Evolutionary conservation across 208 protist species (phyloP), one percentile per base, ranked within the genome.

Genomic region (Crithidia bombi): DNA sequence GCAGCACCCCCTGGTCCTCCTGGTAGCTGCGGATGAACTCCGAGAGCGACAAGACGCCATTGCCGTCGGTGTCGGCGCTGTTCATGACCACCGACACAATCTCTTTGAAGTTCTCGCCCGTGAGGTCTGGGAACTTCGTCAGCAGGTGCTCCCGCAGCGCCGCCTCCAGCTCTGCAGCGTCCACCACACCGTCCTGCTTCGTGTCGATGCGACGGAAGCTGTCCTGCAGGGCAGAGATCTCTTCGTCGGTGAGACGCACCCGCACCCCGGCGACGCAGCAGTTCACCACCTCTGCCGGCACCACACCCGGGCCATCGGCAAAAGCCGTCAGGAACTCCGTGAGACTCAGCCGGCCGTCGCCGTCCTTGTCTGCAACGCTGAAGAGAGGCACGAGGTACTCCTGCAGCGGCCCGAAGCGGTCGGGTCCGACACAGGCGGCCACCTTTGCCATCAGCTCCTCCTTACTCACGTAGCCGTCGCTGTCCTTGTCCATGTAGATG

Each of bases 21-120:
- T 95, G 90, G 76, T 85, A 95, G 59, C 83, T 90, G 43, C 90
- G 90, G 57, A 95, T 93, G 57, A 95, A 95, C 75, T 95, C 86
- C 11, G 90, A 90, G 12, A 93, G 68, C 36, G 78, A 92, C 5
- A 95, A 76, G 1, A 81, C 70, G 14, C 90, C 90, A 63, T 95
- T 86, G 36, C 73, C 30, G 61, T 92, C 83, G 32, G 70, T 46
- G 65, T 95, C 90, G 44, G 90, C 90, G 66, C 75, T 90, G 12
- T 79, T 76, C 80, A 95, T 84, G 19, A 93, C 83, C 43, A 93
- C 87, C 5, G 75, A 69, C 14, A 93, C 81, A 61, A 92, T 90
- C 62, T 92, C 85, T 38, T 86, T 70, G 50, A 83, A 92, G 69
- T 88, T 86, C 21, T 75, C 76, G 0, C 85, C 77, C 17, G 55